Evolutionary conservation across 768 basidiomycete species (phyloP), one percentile per base, ranked within the genome.

Genomic region (Clitopilus hobsonii): DNA sequence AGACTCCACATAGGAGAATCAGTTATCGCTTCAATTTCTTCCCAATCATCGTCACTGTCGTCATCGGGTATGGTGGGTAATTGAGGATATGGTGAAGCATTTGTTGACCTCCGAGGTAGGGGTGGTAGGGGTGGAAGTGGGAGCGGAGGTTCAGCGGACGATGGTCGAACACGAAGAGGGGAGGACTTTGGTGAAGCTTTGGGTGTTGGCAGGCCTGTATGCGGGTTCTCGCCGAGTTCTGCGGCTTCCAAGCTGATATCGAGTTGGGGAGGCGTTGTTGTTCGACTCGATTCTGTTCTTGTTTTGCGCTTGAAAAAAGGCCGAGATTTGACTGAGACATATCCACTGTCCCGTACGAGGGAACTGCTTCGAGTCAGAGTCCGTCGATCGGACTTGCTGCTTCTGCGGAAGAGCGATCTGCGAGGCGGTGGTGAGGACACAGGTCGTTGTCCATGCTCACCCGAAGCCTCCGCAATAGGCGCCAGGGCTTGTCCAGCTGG

Each of bases 21-120:
- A 23, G 60, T 56, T 14, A 28, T 41, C 2, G 54, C 57, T 29
- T 61, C 61, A 22, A 63, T 52, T 57, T 61, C 58, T 38, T 63
- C 62, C 62, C 63, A 65, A 18, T 59, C 60, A 2, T 58, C 61
- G 38, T 60, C 59, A 30, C 32, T 41, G n/a, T 51, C 55, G 30
- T 58, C 57, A 32, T 62, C 55, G 7, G 20, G 41, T 22, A 54
- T n/a, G 11, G 25, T 49, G 24, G 26, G 52, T 51, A 23, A 11
- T 20, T 11, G 38, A 24, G 53, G 53, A n/a, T n/a, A 41, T 29
- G 32, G 30, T 52, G 25, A 13, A n/a, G 52, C 41, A 24, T n/a
- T n/a, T 30, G 38, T 20, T 2, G n/a, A 11, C 27, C 26, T 29
- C 20, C 14, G 26, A 23, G 23, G 28, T 28, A 27, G 38, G 0